These are phyloP conservation scores for Lentinula aciculospora DNA, from an alignment of 768 basidiomycete genomes.

Conservation along the genomic window DNA sequence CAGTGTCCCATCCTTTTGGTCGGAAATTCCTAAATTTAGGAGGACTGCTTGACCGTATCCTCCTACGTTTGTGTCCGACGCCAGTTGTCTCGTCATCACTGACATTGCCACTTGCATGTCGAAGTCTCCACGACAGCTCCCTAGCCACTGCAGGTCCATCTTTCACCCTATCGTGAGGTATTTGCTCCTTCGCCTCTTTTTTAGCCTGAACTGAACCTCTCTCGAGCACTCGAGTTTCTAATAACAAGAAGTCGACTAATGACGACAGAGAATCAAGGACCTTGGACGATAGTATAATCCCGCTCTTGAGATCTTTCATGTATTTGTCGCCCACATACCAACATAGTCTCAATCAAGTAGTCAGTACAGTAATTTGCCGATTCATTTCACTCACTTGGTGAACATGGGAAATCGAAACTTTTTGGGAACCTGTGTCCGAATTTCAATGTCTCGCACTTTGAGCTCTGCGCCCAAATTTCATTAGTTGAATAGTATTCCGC, in stretches of 20 bases:
- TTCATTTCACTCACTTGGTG: conserved; percentile 42
- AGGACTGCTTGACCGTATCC: conserved; percentile 22
- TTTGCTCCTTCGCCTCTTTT: conserved; percentile 74
- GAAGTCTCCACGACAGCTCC: conserved; percentile 82
- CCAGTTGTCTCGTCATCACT: conserved; percentile 60
- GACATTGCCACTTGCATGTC: conserved; percentile 49
- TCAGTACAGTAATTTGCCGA: neutral
- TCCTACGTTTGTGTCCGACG: conserved; percentile 29
- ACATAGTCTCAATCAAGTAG: conserved; percentile 50
- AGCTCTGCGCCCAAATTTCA: conserved; percentile 52
- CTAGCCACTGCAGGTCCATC: conserved; percentile 77
- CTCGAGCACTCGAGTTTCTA: conserved; percentile 70
- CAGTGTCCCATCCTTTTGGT: conserved; percentile 61
- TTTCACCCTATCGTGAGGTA: conserved; percentile 76
- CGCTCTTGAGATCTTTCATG: conserved; percentile 61
- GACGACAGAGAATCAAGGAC: conserved; percentile 66
- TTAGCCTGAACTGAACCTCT: conserved; percentile 63
- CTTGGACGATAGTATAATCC: conserved; percentile 33
- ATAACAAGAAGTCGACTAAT: conserved; percentile 75
- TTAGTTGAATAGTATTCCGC: neutral
- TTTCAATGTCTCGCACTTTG: conserved; percentile 86
- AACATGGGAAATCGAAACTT: conserved; percentile 87
- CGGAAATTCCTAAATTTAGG: conserved; percentile 58
- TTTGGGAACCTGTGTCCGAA: conserved; percentile 86
- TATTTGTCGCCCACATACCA: conserved; percentile 90